These are phyloP conservation scores for Aaosphaeria arxii DNA, from an alignment of 2,329 filamentous ascomycete species.

Conservation along the genomic window DNA sequence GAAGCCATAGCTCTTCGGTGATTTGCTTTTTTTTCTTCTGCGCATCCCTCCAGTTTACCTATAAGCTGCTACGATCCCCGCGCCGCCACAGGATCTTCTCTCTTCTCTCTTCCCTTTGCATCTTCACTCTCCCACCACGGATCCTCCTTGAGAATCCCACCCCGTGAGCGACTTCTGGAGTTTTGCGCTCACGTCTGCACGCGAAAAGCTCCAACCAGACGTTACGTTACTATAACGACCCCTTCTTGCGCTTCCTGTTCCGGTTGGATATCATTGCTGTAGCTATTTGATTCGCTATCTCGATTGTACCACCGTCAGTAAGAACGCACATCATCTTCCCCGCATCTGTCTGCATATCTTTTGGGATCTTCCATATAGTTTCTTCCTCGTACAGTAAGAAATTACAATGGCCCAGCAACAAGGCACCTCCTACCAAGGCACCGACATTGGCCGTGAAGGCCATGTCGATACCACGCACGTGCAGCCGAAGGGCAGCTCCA, in stretches of 20 bases:
- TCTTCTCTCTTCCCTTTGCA: too few species aligned
- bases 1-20: too few species aligned
- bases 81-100: too few species aligned
- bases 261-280: too few species aligned
- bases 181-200: conserved; percentile 38
- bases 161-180: conserved; percentile 41
- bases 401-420: conserved; percentile 9
- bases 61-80: too few species aligned
- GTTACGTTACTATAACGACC: not conserved
- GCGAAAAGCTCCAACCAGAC: conserved; percentile 32
- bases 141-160: too few species aligned
- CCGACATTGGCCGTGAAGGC: not conserved
- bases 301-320: not conserved
- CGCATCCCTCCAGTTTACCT: too few species aligned
- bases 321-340: not conserved
- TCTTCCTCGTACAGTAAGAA: not conserved
- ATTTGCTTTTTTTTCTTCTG: too few species aligned
- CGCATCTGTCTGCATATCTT: not conserved
- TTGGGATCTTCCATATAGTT: not conserved
- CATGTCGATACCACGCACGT: not conserved
- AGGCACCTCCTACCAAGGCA: conserved; percentile 8
- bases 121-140: too few species aligned
- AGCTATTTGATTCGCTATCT: not conserved
- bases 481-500: conserved; percentile 15
- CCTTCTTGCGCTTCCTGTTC: too few species aligned